Evolutionary conservation across 768 basidiomycete genomes (phyloP), one percentile per base, ranked within the genome.

Genomic region (Lactarius pseudohatsudake): DNA sequence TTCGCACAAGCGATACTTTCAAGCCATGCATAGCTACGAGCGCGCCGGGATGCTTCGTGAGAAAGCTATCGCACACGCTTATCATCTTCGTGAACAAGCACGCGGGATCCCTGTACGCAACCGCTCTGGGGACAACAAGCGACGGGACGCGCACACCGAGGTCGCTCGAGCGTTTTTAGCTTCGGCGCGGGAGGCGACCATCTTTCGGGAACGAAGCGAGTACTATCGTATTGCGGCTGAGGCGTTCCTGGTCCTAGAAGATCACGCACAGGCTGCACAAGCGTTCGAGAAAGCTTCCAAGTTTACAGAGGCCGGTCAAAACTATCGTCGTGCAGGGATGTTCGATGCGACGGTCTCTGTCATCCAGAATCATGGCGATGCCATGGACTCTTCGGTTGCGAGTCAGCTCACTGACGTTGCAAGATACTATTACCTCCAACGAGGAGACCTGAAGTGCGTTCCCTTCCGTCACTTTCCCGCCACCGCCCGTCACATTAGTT

Each of bases 11-110:
- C 77, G 78, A 45, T 88, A 83, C 67, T 71, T 77, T 3, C 84
- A 87, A 66, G 85, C 87, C 0, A 81, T 79, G 76, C 78, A 83
- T 57, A 84, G 84, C 64, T 87, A 81, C 54, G 78, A 81, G 57
- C 79, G 81, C 3, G 88, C 87, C 1, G 74, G 67, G 2, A 71
- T 78, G 56, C 74, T 67, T 0, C 78, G 79, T 18, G 79, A 86
- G 73, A 80, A 75, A 18, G 77, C 74, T 2, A 78, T 86, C 11
- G 80, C 86, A 2, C 67, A 81, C 9, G 84, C 87, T 0, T 87
- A 85, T 69, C 77, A 81, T 60, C 78, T 86, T 6, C 81, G 85
- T 62, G 81, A 85, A 67, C 72, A 79, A 32, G 87, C 87, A 10
- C 76, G 80, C 2, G 75, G 74, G 15, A 72, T 75, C 30, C 73